Evolutionary conservation across 495 filamentous ascomycete species (phyloP).

Genomic region (Penicillium robsamsonii): DNA sequence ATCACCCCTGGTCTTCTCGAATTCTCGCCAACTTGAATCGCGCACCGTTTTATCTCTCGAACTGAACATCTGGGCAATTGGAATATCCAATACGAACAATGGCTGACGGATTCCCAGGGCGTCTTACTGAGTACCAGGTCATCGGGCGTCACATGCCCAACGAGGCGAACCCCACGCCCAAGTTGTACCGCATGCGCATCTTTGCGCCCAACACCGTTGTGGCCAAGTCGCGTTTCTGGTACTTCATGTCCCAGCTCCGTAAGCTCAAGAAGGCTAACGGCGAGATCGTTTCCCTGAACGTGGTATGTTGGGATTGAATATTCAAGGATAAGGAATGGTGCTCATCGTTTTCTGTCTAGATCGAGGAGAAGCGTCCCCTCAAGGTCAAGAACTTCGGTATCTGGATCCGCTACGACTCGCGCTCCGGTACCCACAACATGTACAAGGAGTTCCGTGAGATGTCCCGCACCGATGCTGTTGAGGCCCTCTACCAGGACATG

Average conservation of each 20-base stretch:
- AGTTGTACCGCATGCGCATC: constrained; percentile 99
- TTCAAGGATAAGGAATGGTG: constrained; percentile 3
- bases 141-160: constrained; percentile 98
- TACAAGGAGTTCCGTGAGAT: constrained; percentile 99
- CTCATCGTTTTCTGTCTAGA: constrained; percentile 53
- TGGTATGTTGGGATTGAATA: constrained; percentile 58
- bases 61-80: constrained; percentile 9
- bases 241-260: constrained; percentile 96
- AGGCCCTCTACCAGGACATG: constrained; percentile 99
- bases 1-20: constrained; percentile 5
- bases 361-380: constrained; percentile 94
- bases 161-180: constrained; percentile 90
- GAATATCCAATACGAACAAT: constrained; percentile 16
- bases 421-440: constrained; percentile 99
- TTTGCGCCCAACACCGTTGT: constrained; percentile 97
- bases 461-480: constrained; percentile 89
- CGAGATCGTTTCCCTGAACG: constrained; percentile 95
- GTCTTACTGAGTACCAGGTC: constrained; percentile 99
- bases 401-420: constrained; percentile 99
- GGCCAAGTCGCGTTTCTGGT: constrained; percentile 99
- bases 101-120: constrained; percentile 63
- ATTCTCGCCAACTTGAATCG: constrained; percentile 13
- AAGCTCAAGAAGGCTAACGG: constrained; percentile 99
- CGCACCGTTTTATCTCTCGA: constrained; percentile 26
- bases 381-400: constrained; percentile 99